These are phyloP conservation scores for Sphaerulina vaccinii DNA, from an alignment of 2,329 filamentous ascomycete genomes.

Conservation along the genomic window DNA sequence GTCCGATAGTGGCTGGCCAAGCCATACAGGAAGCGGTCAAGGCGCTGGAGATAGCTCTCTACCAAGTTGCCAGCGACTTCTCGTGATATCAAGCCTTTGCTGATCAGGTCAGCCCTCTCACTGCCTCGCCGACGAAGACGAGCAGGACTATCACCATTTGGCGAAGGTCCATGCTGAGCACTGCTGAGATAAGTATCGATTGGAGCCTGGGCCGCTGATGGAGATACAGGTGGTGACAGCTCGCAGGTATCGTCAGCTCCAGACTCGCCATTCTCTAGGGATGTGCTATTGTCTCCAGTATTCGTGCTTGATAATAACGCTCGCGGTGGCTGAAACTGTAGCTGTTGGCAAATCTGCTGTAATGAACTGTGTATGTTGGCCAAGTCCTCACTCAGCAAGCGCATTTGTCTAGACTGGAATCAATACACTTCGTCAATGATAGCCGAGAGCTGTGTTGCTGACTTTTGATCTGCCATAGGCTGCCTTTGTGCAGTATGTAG, in stretches of 20 bases:
- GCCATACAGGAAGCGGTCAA: slow-evolving; percentile 51
- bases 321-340: slow-evolving; percentile 41
- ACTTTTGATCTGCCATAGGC: slow-evolving; percentile 44
- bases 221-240: slow-evolving; percentile 33
- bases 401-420: slow-evolving; percentile 29
- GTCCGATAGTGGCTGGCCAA: slow-evolving; percentile 49
- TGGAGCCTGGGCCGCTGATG: slow-evolving; percentile 38
- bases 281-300: slow-evolving; percentile 14
- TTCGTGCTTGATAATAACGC: slow-evolving; percentile 36
- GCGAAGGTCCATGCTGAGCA: slow-evolving; percentile 37
- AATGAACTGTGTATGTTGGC: slow-evolving; percentile 36
- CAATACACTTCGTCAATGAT: background rate
- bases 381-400: slow-evolving; percentile 27
- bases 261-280: background rate
- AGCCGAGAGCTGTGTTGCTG: background rate
- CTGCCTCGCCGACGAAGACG: slow-evolving; percentile 40
- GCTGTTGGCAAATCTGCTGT: slow-evolving; percentile 44
- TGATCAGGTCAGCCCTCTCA: slow-evolving; percentile 52
- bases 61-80: slow-evolving; percentile 46
- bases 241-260: slow-evolving; percentile 24
- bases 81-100: slow-evolving; percentile 47
- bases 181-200: slow-evolving; percentile 29
- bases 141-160: slow-evolving; percentile 32
- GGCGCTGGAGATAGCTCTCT: slow-evolving; percentile 43
- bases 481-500: slow-evolving; percentile 54